These are phyloP conservation scores for Lobosporangium transversale DNA, from an alignment of 192 early-diverging fungal species.

Conservation along the genomic window DNA sequence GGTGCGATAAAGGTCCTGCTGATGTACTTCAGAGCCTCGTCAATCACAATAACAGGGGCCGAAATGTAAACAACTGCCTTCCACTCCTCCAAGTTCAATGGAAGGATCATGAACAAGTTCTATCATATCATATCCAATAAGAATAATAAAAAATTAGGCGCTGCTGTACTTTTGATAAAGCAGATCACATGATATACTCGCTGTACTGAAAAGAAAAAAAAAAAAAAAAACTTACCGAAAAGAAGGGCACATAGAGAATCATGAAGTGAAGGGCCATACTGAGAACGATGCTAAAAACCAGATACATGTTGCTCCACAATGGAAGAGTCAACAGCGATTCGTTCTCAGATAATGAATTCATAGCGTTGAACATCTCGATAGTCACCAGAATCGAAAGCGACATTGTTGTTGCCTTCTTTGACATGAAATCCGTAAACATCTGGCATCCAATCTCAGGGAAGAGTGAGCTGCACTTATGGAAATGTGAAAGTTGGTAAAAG, in stretches of 20 bases:
- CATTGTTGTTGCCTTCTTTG: slow-evolving; percentile 92
- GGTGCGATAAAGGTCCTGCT: slow-evolving; percentile 61
- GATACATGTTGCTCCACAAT: slow-evolving; percentile 91
- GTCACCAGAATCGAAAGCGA: slow-evolving; percentile 94
- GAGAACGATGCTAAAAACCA: slow-evolving; percentile 83
- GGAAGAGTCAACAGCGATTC: slow-evolving; percentile 91
- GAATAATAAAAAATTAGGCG: slow-evolving; percentile 14
- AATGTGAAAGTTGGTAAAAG: slow-evolving; percentile 91
- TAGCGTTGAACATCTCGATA: slow-evolving; percentile 99
- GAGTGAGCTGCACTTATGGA: slow-evolving; percentile 87
- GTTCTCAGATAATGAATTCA: slow-evolving; percentile 97
- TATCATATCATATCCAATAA: slow-evolving; percentile 11
- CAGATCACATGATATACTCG: neutral
- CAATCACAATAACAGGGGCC: slow-evolving; percentile 89
- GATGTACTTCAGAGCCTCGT: slow-evolving; percentile 90
- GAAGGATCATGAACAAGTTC: slow-evolving; percentile 89
- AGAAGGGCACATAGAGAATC: slow-evolving; percentile 98
- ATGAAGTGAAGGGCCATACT: slow-evolving; percentile 95
- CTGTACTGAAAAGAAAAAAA: neutral
- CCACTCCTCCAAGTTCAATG: slow-evolving; percentile 91
- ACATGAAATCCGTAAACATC: slow-evolving; percentile 84
- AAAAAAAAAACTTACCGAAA: slow-evolving; percentile 64
- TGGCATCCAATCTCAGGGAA: slow-evolving; percentile 95
- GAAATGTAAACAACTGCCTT: slow-evolving; percentile 89
- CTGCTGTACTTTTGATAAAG: too few species aligned